Base-by-base conservation (phyloP, 2,329 filamentous ascomycete genomes). In the Pseudocercospora ulei region DNA sequence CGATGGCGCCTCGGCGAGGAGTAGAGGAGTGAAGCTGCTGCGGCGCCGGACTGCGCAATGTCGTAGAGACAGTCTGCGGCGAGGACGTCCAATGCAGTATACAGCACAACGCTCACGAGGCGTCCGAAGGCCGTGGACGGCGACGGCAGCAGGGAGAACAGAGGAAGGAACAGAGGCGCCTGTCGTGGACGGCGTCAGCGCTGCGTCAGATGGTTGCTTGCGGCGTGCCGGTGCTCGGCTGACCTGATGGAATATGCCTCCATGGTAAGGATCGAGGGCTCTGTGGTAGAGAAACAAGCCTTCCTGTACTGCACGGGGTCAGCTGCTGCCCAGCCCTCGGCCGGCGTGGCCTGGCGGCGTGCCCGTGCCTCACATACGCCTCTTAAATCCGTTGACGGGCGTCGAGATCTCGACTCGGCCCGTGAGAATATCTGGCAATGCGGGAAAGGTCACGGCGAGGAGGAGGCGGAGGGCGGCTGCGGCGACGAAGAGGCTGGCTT, bases 201-300 rank as follows among this genome's bases (percentile, higher is more conserved):
- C n/a, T 11, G n/a, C 13, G 14, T n/a, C 12, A 13, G 11, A 30
- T 18, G 19, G 27, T 22, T 9, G 7, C 11, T 6, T 28, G 3
- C 28, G 4, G 11, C n/a, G n/a, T n/a, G n/a, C n/a, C n/a, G n/a
- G n/a, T n/a, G n/a, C n/a, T n/a, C n/a, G 13, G 17, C 47, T 49
- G 56, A 76, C 73, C 65, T 80, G 77, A 59, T 80, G 76, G 56
- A 75, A 81, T 48, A 80, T 84, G 54, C 90, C 90, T 49, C 90
- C 90, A 61, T 98, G 86, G 66, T 96, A 98, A 1, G 90, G 90
- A 44, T 86, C 95, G 41, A 96, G 83, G 66, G 94, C 92, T 62
- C 92, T 84, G 49, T 83, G 87, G 62, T 96, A 96, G 13, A 98
- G 76, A 57, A 94, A 98, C 41, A 98, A 68, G 12, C 90, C 90